Percentiles rank a stretch among this genome's conserved stretches.
These are phyloP conservation scores for Quercus phellos DNA, from an alignment of 331 rosid species.

Conservation along the genomic window DNA sequence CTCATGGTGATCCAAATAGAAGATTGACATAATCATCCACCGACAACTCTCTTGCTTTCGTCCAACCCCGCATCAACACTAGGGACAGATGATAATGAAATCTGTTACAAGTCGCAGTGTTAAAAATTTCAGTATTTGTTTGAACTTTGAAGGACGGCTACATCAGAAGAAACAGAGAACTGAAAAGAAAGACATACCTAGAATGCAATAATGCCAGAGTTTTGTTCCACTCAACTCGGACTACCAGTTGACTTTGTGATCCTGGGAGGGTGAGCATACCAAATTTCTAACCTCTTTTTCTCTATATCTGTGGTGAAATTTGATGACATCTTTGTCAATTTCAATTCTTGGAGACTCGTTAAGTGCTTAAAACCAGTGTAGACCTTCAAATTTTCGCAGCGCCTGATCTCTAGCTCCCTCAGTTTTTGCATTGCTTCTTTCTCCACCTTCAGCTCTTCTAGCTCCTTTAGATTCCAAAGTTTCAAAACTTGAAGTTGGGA, in stretches of 20 bases:
- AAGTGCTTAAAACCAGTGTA: no score
- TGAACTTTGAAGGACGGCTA: no score
- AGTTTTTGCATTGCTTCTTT: constrained; percentile 28
- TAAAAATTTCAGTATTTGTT: background rate
- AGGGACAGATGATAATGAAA: background rate
- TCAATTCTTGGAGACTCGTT: no score
- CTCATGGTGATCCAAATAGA: background rate
- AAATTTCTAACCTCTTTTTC: no score
- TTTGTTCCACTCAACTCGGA: background rate
- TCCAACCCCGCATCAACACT: background rate
- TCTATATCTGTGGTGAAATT: no score
- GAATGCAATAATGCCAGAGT: background rate
- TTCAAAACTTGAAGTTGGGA: constrained; percentile 28
- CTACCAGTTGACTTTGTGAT: background rate
- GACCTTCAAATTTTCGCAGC: background rate
- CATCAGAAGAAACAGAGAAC: background rate
- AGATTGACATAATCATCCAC: background rate
- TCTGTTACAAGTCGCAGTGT: background rate
- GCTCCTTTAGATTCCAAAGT: constrained; percentile 19
- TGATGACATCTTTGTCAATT: no score
- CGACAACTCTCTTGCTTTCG: background rate
- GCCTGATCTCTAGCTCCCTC: constrained; percentile 22
- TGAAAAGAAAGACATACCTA: background rate
- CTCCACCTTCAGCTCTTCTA: constrained; percentile 17
- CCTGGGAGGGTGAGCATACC: background rate